A percentile compares a stretch with the other conserved stretches of the same genome.
Evolutionary conservation across 805 yeast genomes (phyloP).

Genomic region (Yarrowia sp.): DNA sequence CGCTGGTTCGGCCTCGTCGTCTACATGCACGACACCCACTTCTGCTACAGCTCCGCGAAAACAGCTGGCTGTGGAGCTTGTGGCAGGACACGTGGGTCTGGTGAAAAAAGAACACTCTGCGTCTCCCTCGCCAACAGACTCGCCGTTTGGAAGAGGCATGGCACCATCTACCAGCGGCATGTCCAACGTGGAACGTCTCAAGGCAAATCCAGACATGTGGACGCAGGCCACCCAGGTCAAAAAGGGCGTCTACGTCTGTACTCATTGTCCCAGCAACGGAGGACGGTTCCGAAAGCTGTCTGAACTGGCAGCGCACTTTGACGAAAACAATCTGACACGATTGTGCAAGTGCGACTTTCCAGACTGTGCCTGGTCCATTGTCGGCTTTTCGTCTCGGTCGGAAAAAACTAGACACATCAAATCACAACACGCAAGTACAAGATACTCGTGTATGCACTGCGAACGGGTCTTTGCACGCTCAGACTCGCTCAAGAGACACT

Average conservation of each 20-base stretch:
- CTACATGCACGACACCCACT: too few species aligned
- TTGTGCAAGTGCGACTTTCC: conserved; percentile 14
- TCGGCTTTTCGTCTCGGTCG: conserved; percentile 17
- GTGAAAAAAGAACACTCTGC: not conserved
- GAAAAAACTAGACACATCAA: conserved; percentile 20
- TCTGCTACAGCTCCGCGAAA: not conserved
- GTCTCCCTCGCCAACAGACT: not conserved
- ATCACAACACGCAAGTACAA: not conserved
- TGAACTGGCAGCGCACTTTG: conserved; percentile 19
- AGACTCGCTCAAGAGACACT: conserved; percentile 18
- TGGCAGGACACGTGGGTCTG: not conserved
- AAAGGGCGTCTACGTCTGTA: conserved; percentile 23
- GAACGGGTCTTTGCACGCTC: not conserved
- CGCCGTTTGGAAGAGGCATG: conserved; percentile 16
- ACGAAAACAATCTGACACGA: conserved; percentile 12
- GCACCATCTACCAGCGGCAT: not conserved
- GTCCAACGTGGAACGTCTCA: conserved; percentile 3
- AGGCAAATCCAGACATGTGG: conserved; percentile 21
- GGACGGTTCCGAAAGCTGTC: conserved; percentile 2
- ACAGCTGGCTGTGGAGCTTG: not conserved
- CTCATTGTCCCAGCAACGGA: conserved; percentile 2
- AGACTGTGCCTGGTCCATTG: conserved; percentile 20
- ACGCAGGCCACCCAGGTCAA: conserved; percentile 11
- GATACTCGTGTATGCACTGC: not conserved
- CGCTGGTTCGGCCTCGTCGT: too few species aligned